Conservation (phyloP, 148 eudicot genomes). For the Euryodendron excelsum region DNA sequence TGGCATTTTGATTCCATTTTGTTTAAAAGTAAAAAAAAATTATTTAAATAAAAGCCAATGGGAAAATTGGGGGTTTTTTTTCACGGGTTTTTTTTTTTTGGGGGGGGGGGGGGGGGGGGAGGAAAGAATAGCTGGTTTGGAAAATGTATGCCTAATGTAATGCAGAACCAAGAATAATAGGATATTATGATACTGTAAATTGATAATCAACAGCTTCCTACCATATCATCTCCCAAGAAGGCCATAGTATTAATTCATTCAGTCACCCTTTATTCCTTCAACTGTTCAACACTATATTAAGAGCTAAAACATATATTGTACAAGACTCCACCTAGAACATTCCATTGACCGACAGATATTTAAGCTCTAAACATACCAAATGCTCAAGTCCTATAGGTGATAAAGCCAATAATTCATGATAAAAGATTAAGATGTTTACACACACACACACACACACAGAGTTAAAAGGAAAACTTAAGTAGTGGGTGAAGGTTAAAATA, state of each 20-base stretch:
- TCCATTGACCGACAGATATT: background rate
- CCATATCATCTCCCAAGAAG: background rate
- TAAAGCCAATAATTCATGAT: background rate
- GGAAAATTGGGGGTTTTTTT: too few relatives aligned
- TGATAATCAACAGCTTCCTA: background rate
- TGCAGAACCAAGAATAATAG: background rate
- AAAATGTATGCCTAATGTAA: background rate
- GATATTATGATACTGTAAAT: too few relatives aligned
- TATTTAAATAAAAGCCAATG: background rate
- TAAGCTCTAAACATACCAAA: background rate
- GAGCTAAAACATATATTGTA: background rate
- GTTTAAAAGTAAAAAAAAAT: background rate
- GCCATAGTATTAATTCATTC: background rate
- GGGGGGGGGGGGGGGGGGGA: background rate
- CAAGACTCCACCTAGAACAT: background rate
- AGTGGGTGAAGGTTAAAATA: background rate
- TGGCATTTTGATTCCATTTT: background rate
- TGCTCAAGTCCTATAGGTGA: background rate
- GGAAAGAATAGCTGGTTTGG: background rate
- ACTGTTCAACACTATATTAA: background rate
- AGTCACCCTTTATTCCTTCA: background rate
- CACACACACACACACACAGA: too few relatives aligned
- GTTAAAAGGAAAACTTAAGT: background rate
- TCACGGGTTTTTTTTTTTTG: too few relatives aligned
- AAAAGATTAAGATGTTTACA: too few relatives aligned